Conservation (phyloP, 208 protist species). For the Leptomonas seymouri region DNA sequence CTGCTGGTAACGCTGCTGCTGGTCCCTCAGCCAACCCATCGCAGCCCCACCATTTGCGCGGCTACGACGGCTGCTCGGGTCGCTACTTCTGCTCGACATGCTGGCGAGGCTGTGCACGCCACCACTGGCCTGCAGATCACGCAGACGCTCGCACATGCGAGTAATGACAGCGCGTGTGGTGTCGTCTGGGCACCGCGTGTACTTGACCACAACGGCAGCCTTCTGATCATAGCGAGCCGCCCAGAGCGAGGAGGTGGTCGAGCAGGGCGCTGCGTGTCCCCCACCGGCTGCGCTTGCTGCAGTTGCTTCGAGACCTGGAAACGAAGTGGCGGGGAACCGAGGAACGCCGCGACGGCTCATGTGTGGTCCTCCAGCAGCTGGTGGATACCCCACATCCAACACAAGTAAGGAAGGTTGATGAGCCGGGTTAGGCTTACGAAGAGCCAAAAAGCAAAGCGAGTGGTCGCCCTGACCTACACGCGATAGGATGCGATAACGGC, state of each 20-base stretch:
- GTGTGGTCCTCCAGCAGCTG: not conserved
- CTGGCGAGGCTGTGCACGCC: not conserved
- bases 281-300: not conserved
- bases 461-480: conserved; percentile 50
- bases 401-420: not conserved
- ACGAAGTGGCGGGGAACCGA: not conserved
- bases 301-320: not conserved
- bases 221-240: conserved; percentile 25
- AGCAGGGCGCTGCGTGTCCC: not conserved
- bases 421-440: conserved; percentile 20
- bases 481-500: conserved; percentile 46
- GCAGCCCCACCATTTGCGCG: not conserved
- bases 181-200: conserved; percentile 56
- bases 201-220: conserved; percentile 42
- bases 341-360: not conserved
- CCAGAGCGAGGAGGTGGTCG: conserved; percentile 29
- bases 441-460: conserved; percentile 48
- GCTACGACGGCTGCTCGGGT: not conserved
- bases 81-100: not conserved
- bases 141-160: conserved; percentile 60
- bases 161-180: conserved; percentile 55
- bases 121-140: conserved; percentile 40
- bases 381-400: not conserved
- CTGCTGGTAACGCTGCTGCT: not conserved
- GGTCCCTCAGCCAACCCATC: not conserved